phyloP scores from a whole-genome alignment of 306 rosid species.

The Urtica urens region DNA sequence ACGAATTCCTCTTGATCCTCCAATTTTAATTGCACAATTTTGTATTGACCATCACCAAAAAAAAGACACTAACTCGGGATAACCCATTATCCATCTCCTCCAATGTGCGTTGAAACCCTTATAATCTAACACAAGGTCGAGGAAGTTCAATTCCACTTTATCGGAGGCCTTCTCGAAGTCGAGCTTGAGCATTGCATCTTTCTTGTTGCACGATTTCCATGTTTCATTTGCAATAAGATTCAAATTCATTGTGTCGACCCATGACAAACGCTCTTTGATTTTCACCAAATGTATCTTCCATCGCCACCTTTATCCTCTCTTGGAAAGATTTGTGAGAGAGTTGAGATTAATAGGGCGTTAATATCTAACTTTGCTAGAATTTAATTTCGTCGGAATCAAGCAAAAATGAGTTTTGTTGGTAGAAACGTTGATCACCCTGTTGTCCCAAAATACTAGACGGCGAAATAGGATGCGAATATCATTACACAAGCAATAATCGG shows the following conservation, averaged over 20 bases:
- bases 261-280: not conserved
- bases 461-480: too few species aligned
- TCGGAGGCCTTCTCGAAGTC: not conserved
- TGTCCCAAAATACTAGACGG: not conserved
- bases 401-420: not conserved
- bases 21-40: too few species aligned
- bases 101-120: too few species aligned
- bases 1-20: not conserved
- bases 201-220: not conserved
- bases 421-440: not conserved
- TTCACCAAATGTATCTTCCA: not conserved
- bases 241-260: not conserved
- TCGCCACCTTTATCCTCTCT: not conserved
- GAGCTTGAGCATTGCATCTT: not conserved
- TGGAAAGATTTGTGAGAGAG: not conserved
- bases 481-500: not conserved
- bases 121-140: not conserved
- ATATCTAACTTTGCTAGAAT: not conserved
- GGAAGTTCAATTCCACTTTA: not conserved
- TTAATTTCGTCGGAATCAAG: not conserved
- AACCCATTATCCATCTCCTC: too few species aligned
- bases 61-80: too few species aligned
- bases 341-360: not conserved
- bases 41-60: too few species aligned
- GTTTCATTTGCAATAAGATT: not conserved